Evolutionary conservation across 352 stramenopile genomes (phyloP).

Genomic region (Phytophthora agathidicida): DNA sequence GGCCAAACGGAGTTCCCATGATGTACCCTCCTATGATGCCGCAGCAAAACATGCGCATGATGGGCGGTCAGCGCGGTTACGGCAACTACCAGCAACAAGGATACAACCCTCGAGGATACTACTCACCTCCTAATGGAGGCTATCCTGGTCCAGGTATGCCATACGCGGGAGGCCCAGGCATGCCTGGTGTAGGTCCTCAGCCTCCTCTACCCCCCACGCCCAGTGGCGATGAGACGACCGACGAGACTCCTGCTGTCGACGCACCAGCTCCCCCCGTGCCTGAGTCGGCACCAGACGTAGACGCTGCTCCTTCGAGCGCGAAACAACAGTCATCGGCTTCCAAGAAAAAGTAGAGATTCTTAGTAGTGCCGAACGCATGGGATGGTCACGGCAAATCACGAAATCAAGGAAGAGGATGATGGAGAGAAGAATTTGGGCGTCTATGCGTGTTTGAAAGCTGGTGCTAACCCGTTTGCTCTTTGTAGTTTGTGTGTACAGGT

Average conservation of each 20-base stretch:
- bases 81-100: constrained; percentile 60
- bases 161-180: constrained; percentile 32
- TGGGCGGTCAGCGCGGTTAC: constrained; percentile 51
- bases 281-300: constrained; percentile 25
- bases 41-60: constrained; percentile 64
- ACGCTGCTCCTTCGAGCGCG: constrained; percentile 11
- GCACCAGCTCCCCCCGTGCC: constrained; percentile 17
- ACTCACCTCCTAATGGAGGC: constrained; percentile 52
- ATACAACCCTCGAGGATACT: constrained; percentile 70
- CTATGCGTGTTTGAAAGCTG: constrained; percentile 2
- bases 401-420: constrained; percentile 40
- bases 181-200: constrained; percentile 42
- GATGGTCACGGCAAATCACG: constrained; percentile 13
- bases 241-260: constrained; percentile 1
- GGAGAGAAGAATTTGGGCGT: constrained; percentile 26
- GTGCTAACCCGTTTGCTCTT: constrained; percentile 5
- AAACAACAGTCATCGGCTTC: constrained; percentile 19
- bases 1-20: constrained; percentile 65
- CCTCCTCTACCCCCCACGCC: constrained; percentile 48
- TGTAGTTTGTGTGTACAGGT: constrained; percentile 3
- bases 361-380: constrained; percentile 19
- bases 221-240: constrained; percentile 19
- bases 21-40: constrained; percentile 76
- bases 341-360: constrained; percentile 38
- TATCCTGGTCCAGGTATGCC: constrained; percentile 42